These are phyloP conservation scores for Tuber magnatum DNA, from an alignment of 495 filamentous ascomycete species.

Conservation along the genomic window DNA sequence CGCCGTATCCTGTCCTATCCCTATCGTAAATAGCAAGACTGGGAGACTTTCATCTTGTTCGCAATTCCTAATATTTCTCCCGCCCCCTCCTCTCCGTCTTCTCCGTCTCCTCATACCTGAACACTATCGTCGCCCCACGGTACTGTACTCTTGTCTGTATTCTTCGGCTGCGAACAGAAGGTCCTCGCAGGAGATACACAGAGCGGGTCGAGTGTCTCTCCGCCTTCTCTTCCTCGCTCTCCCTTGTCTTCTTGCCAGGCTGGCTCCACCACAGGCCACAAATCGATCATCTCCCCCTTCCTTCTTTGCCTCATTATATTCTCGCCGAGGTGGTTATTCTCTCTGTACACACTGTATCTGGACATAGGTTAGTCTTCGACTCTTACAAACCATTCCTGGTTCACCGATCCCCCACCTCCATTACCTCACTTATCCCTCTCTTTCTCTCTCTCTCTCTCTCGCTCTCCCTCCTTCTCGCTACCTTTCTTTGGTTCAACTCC, in stretches of 20 bases:
- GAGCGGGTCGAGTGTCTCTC: slow-evolving; percentile 3
- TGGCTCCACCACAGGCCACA: background rate
- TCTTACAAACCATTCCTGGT: background rate
- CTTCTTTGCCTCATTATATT: background rate
- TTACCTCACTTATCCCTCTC: background rate
- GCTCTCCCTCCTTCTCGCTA: background rate
- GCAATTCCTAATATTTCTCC: background rate
- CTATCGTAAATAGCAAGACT: background rate
- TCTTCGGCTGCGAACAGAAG: slow-evolving; percentile 3
- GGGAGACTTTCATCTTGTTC: background rate
- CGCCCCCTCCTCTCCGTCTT: background rate
- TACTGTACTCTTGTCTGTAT: background rate
- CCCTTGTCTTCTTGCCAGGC: background rate
- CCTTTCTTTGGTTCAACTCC: slow-evolving; percentile 5
- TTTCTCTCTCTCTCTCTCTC: background rate
- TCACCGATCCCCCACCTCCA: slow-evolving; percentile 7
- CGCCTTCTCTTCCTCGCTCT: background rate
- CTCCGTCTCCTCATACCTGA: background rate
- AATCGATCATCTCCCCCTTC: slow-evolving; percentile 2
- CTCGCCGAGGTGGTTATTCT: background rate
- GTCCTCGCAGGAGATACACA: slow-evolving; percentile 3
- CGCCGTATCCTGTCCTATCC: background rate
- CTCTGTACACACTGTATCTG: background rate
- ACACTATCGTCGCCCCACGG: background rate
- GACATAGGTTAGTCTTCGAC: background rate